A percentile compares a stretch with the other conserved stretches of the same genome.
Evolutionary conservation across 1,139 yeast genomes (phyloP).

Genomic region (Candida anutae): DNA sequence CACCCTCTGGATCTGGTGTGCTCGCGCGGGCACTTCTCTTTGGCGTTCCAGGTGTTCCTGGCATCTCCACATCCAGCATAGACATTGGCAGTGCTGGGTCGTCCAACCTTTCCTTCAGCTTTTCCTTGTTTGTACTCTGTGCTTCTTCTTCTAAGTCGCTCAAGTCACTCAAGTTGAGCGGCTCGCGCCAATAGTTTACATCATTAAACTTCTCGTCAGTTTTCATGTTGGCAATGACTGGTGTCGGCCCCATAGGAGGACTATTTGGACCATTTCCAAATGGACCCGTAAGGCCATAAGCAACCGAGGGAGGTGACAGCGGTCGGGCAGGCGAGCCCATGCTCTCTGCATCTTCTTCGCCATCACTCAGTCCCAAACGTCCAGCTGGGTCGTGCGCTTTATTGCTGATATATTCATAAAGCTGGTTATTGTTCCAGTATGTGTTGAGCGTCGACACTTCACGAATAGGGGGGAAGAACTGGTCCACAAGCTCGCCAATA

Average conservation of each 20-base stretch:
- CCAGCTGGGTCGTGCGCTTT: conserved; percentile 6
- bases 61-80: not conserved
- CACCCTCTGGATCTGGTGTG: conserved; percentile 1
- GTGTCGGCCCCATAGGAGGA: conserved; percentile 2
- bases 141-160: conserved; percentile 36
- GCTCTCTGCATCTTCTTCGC: not conserved
- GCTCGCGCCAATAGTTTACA: conserved; percentile 84
- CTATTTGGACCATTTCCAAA: conserved; percentile 14
- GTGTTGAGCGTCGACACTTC: conserved; percentile 27
- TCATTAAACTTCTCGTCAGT: conserved; percentile 69
- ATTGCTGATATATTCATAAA: conserved; percentile 23
- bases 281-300: not conserved
- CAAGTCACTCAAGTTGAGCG: conserved; percentile 55
- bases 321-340: conserved; percentile 1
- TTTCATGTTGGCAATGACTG: conserved; percentile 11
- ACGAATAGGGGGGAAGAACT: conserved; percentile 87
- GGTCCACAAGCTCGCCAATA: conserved; percentile 93
- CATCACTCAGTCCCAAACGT: not conserved
- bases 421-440: conserved; percentile 33
- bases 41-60: not conserved
- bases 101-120: not conserved
- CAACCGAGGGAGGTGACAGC: not conserved
- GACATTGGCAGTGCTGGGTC: not conserved
- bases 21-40: not conserved
- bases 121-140: not conserved